Evolutionary conservation across 768 basidiomycete species (phyloP), one percentile per base, ranked within the genome.

Genomic region (Xerocomellus dryophilus): DNA sequence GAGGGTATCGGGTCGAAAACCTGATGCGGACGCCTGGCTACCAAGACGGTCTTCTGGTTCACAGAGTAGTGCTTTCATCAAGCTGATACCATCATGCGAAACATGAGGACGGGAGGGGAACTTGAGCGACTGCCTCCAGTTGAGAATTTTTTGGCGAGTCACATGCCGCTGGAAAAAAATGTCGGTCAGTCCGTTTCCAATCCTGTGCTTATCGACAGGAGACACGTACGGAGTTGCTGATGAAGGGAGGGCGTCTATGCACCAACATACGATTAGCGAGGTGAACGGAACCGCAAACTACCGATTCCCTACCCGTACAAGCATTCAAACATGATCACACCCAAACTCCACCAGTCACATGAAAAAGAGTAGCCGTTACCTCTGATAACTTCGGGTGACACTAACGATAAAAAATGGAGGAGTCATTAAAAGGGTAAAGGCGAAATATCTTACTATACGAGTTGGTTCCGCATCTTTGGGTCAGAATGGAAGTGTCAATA

Each of bases 261-360:
- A 45, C 47, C 59, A 54, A 44, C 49, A 41, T 42, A 63, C 40
- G 61, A 38, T 70, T 66, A 65, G 56, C 59, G 56, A 58, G 50
- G 52, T 51, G 51, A 50, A 59, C 63, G 63, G 67, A 65, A 38
- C 61, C 65, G 54, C 57, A 50, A 69, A 59, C 48, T 18, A 61
- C 63, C 50, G 60, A 67, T 54, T 46, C 77, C 84, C 59, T 69
- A 91, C 88, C 90, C 91, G 64, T 93, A 95, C 69, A 97, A 76
- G 68, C 91, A 93, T 71, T 98, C 94, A 65, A 88, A 98, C 85
- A 93, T 90, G 69, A 99, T 98, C 50, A 97, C 89, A 12, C 94
- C 95, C 43, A 98, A 81, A 73, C 90, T 93, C 96, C 96, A 99
- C 94, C 94, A 98, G 67, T 98, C 96, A 68, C 93, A 96, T 34